A percentile compares a stretch with the other conserved stretches of the same genome.
phyloP scores from a whole-genome alignment of 1,284 basidiomycete genomes.

The Apiotrichum akiyoshidainum region DNA sequence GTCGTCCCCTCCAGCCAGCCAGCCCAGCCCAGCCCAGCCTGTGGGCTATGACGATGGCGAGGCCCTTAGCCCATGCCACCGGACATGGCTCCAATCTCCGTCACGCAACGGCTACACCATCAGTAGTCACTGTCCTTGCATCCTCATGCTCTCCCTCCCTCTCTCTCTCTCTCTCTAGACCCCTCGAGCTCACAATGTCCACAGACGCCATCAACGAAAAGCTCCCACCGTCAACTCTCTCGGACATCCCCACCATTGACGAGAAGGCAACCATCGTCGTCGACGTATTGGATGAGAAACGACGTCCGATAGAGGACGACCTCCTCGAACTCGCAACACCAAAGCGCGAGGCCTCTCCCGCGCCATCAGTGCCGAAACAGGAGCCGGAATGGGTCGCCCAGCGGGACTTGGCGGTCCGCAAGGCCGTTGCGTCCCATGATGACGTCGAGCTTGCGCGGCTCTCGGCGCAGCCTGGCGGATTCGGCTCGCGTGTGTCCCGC shows the following conservation, averaged over 20 bases:
- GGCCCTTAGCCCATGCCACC: background rate
- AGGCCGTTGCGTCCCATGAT: slow-evolving; percentile 36
- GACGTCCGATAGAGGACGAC: background rate
- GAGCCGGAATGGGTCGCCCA: slow-evolving; percentile 27
- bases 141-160: too few relatives aligned
- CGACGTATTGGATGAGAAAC: background rate
- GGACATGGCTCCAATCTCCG: background rate
- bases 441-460: slow-evolving; percentile 30
- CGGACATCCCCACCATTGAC: background rate
- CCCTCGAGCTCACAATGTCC: background rate
- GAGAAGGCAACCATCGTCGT: background rate
- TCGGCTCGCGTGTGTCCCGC: slow-evolving; percentile 37
- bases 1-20: too few relatives aligned
- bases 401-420: slow-evolving; percentile 31
- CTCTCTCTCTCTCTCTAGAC: background rate
- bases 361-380: too few relatives aligned
- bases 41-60: slow-evolving; percentile 6
- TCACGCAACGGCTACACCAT: too few relatives aligned
- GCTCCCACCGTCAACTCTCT: background rate
- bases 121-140: too few relatives aligned
- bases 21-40: too few relatives aligned
- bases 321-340: too few relatives aligned
- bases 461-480: slow-evolving; percentile 46
- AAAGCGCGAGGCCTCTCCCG: too few relatives aligned
- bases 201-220: slow-evolving; percentile 4